Evolutionary conservation across 192 early-diverging fungal genomes (phyloP).

Genomic region (Geosiphon pyriformis): DNA sequence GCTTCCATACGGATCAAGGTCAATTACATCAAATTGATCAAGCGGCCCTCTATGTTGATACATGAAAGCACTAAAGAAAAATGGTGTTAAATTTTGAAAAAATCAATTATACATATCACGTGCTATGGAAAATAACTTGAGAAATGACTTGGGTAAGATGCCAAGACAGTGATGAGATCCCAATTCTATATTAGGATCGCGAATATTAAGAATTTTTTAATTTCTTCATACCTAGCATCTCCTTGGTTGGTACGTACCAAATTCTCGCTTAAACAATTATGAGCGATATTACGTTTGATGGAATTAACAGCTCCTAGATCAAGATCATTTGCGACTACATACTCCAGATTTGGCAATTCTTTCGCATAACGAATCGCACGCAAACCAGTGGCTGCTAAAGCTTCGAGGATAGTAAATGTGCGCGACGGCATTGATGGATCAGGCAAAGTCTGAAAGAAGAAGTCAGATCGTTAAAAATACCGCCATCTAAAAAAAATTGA

Average conservation of each 20-base stretch:
- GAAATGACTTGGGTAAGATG: no score
- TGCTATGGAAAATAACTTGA: no score
- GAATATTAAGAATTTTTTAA: no score
- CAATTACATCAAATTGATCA: conserved; percentile 77
- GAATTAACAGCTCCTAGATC: conserved; percentile 82
- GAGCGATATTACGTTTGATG: conserved; percentile 79
- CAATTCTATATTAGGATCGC: no score
- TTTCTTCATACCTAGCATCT: conserved; percentile 82
- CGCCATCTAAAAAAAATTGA: no score
- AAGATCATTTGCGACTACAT: conserved; percentile 91
- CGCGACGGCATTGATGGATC: no score
- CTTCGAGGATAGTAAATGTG: conserved; percentile 77
- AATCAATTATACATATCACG: no score
- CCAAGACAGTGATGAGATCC: no score
- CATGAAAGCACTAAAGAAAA: conserved; percentile 51
- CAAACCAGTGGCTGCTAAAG: conserved; percentile 89
- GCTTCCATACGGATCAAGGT: conserved; percentile 96
- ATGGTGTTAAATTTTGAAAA: no score
- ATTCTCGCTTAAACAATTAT: conserved; percentile 70
- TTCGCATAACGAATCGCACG: conserved; percentile 96
- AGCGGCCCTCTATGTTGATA: conserved; percentile 54
- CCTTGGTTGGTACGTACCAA: conserved; percentile 76
- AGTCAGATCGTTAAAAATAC: no score
- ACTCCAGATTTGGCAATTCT: conserved; percentile 72
- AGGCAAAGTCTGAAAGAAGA: no score